Conservation (phyloP, 225 moss, liverwort and hornwort genomes). For the Rhytidiadelphus loreus region DNA sequence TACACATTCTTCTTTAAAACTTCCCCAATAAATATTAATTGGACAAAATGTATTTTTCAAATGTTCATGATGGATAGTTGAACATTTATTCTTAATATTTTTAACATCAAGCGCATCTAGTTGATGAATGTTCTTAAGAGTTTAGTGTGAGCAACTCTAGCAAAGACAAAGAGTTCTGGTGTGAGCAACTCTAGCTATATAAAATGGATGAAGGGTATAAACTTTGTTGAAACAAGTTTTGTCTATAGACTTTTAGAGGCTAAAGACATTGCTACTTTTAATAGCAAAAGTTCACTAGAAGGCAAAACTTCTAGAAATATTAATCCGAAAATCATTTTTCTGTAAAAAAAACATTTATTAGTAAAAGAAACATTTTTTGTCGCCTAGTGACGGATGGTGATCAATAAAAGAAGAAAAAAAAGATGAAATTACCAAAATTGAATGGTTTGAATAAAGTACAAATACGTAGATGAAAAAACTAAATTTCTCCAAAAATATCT, state of each 20-base stretch:
- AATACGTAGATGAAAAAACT: neutral
- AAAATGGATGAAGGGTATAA: neutral
- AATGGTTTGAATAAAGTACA: neutral
- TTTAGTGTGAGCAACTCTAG: too few species aligned
- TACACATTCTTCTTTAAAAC: neutral
- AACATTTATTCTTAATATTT: too few species aligned
- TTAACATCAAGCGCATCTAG: too few species aligned
- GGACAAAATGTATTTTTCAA: too few species aligned
- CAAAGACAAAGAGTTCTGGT: too few species aligned
- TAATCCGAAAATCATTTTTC: neutral
- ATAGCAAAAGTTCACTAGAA: neutral
- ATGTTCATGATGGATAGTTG: too few species aligned
- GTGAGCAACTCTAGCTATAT: neutral
- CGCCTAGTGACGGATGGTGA: accelerated
- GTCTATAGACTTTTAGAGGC: neutral
- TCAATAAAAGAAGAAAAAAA: neutral
- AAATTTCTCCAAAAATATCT: neutral
- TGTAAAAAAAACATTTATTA: too few species aligned
- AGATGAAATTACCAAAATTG: neutral
- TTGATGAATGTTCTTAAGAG: too few species aligned
- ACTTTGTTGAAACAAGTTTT: neutral
- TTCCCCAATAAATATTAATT: too few species aligned
- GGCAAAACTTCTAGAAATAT: neutral
- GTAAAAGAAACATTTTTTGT: too few species aligned
- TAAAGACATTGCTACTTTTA: neutral